A percentile compares a stretch with the other conserved stretches of the same genome.
Conservation (phyloP, 257 asterid species). For the Handroanthus guayacan region DNA sequence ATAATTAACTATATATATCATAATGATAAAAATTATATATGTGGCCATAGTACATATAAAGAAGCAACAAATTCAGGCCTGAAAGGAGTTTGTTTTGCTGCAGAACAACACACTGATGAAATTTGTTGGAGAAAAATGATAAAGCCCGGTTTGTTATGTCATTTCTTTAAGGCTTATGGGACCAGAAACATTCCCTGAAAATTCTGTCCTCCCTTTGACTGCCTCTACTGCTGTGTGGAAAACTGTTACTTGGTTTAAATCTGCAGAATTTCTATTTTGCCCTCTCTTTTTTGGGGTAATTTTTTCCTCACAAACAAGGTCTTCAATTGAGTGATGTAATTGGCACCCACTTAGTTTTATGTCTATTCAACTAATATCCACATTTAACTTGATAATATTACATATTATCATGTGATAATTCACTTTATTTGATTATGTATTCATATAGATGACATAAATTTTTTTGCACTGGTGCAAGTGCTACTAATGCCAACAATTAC, state of each 20-base stretch:
- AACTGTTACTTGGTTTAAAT: neutral
- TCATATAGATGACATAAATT: too few relatives aligned
- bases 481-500: too few relatives aligned
- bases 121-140: constrained; percentile 34
- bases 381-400: too few relatives aligned
- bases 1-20: neutral
- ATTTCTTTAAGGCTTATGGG: constrained; percentile 2
- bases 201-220: constrained; percentile 39
- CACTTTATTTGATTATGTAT: too few relatives aligned
- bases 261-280: neutral
- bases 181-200: constrained; percentile 35
- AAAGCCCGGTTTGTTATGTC: constrained; percentile 7
- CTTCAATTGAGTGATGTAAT: neutral
- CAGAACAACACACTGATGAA: constrained; percentile 54
- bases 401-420: too few relatives aligned
- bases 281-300: neutral
- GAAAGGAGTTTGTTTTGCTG: constrained; percentile 7
- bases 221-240: neutral
- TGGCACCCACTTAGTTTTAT: neutral
- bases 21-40: neutral
- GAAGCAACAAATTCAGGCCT: neutral
- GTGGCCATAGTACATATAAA: too few relatives aligned
- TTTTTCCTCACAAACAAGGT: neutral
- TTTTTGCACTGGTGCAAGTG: too few relatives aligned
- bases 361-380: too few relatives aligned